phyloP scores from a whole-genome alignment of 371 early-diverging fungal genomes.

The Globomyces sp. region DNA sequence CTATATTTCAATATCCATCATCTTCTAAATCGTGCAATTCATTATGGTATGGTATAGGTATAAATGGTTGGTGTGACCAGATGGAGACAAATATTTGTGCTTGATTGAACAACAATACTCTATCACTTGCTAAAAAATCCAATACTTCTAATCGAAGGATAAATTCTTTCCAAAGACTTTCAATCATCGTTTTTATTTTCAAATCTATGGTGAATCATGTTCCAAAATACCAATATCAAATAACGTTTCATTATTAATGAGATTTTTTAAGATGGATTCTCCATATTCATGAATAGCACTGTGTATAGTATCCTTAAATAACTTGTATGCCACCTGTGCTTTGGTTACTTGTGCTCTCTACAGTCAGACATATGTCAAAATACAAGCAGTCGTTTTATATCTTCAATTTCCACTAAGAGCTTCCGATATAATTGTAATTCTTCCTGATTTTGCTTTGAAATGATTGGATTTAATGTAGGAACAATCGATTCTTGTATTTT shows the following conservation, averaged over 20 bases:
- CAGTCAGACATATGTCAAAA: background rate
- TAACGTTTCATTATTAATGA: constrained; percentile 1
- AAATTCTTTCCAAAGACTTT: constrained; percentile 2
- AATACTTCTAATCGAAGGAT: background rate
- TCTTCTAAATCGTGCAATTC: background rate
- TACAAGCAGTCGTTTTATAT: background rate
- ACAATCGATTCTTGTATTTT: background rate
- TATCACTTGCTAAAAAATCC: background rate
- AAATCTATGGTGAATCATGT: background rate
- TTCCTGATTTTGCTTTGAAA: background rate
- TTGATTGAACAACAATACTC: background rate
- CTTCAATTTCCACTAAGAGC: background rate
- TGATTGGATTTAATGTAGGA: background rate
- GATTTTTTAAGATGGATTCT: background rate
- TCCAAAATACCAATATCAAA: background rate
- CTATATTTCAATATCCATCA: background rate
- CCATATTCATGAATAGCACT: background rate
- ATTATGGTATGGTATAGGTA: background rate
- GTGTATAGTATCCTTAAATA: too few relatives aligned
- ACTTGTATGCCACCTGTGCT: too few relatives aligned
- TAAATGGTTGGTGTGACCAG: background rate
- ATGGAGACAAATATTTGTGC: constrained; percentile 3
- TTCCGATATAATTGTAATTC: background rate
- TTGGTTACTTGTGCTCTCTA: too few relatives aligned
- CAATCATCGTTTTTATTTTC: background rate